Percentiles rank a stretch among this genome's conserved stretches.
Conservation (phyloP, 2,329 filamentous ascomycete species). For the Cercospora brassicicola region DNA sequence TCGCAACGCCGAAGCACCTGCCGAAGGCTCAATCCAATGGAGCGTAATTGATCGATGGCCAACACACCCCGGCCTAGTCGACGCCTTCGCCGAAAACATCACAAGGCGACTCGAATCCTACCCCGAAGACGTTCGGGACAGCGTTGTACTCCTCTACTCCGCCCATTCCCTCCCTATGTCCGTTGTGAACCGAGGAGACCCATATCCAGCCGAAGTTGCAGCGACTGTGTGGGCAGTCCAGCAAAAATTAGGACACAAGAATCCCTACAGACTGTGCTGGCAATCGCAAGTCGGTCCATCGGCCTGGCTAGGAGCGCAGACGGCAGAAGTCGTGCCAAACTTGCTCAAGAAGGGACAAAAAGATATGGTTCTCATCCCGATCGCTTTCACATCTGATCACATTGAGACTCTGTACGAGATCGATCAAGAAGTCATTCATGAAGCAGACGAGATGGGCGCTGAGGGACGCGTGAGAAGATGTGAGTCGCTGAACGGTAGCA, state of each 20-base stretch:
- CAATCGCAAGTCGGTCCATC: slow-evolving; percentile 96
- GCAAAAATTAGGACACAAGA: slow-evolving; percentile 80
- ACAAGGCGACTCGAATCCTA: slow-evolving; percentile 82
- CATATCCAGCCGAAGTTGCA: slow-evolving; percentile 92
- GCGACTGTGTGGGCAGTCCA: slow-evolving; percentile 98
- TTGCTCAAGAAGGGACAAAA: slow-evolving; percentile 90
- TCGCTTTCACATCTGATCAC: slow-evolving; percentile 98
- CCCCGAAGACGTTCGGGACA: slow-evolving; percentile 72
- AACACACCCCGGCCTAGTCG: slow-evolving; percentile 81
- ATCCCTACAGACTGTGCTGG: slow-evolving; percentile 94
- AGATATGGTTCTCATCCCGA: slow-evolving; percentile 86
- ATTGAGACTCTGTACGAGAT: slow-evolving; percentile 96
- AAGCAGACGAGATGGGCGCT: slow-evolving; percentile 72
- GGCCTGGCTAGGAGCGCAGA: slow-evolving; percentile 94
- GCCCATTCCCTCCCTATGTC: slow-evolving; percentile 96
- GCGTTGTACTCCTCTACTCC: slow-evolving; percentile 82
- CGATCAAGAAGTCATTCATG: slow-evolving; percentile 91
- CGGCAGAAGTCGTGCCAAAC: slow-evolving; percentile 78
- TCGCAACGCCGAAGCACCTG: slow-evolving; percentile 49
- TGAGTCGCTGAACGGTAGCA: slow-evolving; percentile 88
- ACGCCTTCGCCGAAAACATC: slow-evolving; percentile 90
- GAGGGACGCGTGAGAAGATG: slow-evolving; percentile 70
- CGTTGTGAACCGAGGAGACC: slow-evolving; percentile 93
- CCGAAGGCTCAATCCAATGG: slow-evolving; percentile 78
- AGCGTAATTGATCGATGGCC: slow-evolving; percentile 99